A percentile compares a stretch with the other conserved stretches of the same genome.
Conservation (phyloP, 192 early-diverging fungal species). For the Umbelopsis sp. region DNA sequence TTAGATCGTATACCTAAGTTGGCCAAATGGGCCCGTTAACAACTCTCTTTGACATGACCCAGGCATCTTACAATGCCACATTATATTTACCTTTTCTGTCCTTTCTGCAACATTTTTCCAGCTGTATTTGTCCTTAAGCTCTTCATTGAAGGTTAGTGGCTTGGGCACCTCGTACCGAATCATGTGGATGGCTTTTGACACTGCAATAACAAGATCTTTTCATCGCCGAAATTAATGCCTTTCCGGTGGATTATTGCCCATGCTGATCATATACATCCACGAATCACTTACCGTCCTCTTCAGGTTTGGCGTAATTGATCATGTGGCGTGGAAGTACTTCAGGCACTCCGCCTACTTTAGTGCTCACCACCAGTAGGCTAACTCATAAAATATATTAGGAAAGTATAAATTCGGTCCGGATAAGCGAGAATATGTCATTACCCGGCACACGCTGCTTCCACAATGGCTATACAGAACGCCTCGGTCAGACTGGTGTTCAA, state of each 20-base stretch:
- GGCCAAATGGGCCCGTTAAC: neutral
- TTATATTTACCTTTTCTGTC: constrained; percentile 69
- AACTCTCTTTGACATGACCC: neutral
- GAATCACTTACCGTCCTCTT: constrained; percentile 71
- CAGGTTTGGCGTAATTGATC: constrained; percentile 89
- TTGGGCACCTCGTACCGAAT: constrained; percentile 66
- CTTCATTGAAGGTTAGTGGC: constrained; percentile 73
- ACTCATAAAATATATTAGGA: constrained; percentile 3
- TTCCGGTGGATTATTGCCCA: constrained; percentile 2
- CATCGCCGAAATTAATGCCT: constrained; percentile 15
- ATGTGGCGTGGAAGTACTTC: constrained; percentile 93
- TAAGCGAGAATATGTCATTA: constrained; percentile 35
- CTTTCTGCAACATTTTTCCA: constrained; percentile 95
- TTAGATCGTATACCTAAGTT: constrained; percentile 73
- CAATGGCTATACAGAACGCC: constrained; percentile 98
- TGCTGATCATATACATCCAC: neutral
- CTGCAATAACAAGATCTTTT: constrained; percentile 67
- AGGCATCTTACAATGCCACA: neutral
- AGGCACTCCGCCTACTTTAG: constrained; percentile 94
- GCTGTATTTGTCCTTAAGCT: constrained; percentile 93
- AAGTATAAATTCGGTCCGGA: neutral
- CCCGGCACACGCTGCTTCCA: constrained; percentile 96
- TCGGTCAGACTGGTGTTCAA: constrained; percentile 97
- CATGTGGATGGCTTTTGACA: constrained; percentile 71
- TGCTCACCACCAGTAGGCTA: constrained; percentile 91